Percentiles rank a stretch among this genome's conserved stretches.
Conservation (phyloP, 2,329 filamentous ascomycete species). For the Fusarium napiforme region DNA sequence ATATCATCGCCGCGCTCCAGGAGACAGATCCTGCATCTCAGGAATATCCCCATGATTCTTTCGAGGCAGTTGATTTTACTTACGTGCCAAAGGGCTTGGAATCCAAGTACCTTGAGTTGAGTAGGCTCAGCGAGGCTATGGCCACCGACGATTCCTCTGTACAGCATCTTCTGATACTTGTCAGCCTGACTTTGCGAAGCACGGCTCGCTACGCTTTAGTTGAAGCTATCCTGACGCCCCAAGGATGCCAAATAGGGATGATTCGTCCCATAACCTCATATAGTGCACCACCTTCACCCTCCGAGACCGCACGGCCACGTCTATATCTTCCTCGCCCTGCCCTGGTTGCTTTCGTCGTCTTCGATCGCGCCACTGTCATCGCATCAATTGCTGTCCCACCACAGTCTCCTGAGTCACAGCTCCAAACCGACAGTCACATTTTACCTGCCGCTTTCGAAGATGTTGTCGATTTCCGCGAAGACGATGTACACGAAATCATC, state of each 20-base stretch:
- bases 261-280: conserved; percentile 76
- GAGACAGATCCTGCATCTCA: conserved; percentile 61
- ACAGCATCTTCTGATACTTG: conserved; percentile 71
- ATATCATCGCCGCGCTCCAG: conserved; percentile 71
- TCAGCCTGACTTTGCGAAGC: conserved; percentile 64
- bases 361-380: conserved; percentile 81
- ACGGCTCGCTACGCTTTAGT: conserved; percentile 77
- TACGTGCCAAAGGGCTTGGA: conserved; percentile 69
- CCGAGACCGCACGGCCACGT: conserved; percentile 63
- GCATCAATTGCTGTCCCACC: conserved; percentile 75
- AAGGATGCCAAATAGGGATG: conserved; percentile 67
- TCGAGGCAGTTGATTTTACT: conserved; percentile 84
- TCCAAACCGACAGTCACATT: conserved; percentile 73
- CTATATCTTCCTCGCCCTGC: conserved; percentile 82
- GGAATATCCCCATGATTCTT: conserved; percentile 64
- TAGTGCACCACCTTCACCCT: conserved; percentile 60
- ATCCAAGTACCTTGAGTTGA: conserved; percentile 61
- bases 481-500: conserved; percentile 71
- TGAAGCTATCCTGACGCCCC: conserved; percentile 72
- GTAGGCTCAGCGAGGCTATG: conserved; percentile 62
- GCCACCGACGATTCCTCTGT: conserved; percentile 61
- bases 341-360: conserved; percentile 83
- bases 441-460: conserved; percentile 82
- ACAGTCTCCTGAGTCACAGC: conserved; percentile 79
- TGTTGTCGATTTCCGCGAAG: conserved; percentile 79